Base-by-base conservation (phyloP, 352 stramenopile species). In the Phytopythium kandeliae region DNA sequence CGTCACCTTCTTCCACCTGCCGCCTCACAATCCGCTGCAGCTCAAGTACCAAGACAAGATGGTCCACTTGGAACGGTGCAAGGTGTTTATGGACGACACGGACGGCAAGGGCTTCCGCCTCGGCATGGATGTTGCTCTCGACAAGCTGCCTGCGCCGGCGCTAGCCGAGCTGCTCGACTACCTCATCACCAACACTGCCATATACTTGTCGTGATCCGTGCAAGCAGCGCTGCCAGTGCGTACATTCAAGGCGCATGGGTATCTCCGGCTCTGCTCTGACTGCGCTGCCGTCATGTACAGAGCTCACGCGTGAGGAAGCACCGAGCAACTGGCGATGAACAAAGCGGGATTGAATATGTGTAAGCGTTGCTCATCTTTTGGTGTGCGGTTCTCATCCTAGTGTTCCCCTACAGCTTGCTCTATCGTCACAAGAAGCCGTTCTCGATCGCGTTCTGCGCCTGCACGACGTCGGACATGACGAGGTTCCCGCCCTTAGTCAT, bases 401-500 rank as follows among this genome's bases (percentile, higher is more conserved):
- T n/a, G n/a, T n/a, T n/a, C n/a, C 28, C 28, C 28, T 30, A 33
- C 24, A 46, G 4, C 15, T n/a, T 33, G 9, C 22, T 28, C 10
- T 1, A 19, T n/a, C 31, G 4, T 63, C 43, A 71, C 25, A 75
- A 33, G n/a, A 70, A 63, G 7, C 66, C 53, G 34, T 80, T 77
- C 17, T 65, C 56, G 37, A 80, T 63, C 35, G 47, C 19, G 37
- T 73, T 63, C 37, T 77, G 60, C 11, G 57, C 41, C 16, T 57
- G 54, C 5, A 80, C 63, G 26, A 69, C 58, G 4, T 55, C 34
- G 30, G 67, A 57, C 24, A 69, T 12, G 8, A 43, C 47, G 41
- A 78, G 34, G 42, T 77, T 76, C 17, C 71, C 71, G 19, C 45
- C 42, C 15, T 62, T 58, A 10, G 67, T 72, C 46, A 73, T 65